Evolutionary conservation across 1,284 basidiomycete species (phyloP), one percentile per base, ranked within the genome.

Genomic region (Trametes sp.): DNA sequence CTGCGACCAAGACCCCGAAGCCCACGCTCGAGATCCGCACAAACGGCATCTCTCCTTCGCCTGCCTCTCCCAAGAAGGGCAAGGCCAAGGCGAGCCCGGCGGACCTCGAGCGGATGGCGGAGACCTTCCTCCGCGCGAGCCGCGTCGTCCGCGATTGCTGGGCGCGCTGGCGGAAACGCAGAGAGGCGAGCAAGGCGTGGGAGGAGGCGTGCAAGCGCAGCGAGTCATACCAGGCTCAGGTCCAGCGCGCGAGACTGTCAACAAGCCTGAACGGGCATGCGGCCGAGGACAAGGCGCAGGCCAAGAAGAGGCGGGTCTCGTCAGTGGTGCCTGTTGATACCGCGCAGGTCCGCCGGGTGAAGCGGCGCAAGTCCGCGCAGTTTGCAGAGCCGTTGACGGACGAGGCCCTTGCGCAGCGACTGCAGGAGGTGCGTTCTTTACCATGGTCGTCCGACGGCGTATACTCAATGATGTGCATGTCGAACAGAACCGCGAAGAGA

Each of bases 401-500:
- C 63, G 88, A 88, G 59, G 84, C 86, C 35, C 79, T 92, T 51
- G 87, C 83, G 8, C 80, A 73, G 72, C 80, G 88, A 51, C 82
- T 92, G 67, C 84, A 86, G 80, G 85, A 90, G 83, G 90, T 91
- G 71, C 72, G 58, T 48, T 59, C 50, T 57, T 1, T 16, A 26
- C 13, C 10, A 23, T 10, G 4, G 60, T 48, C 61, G 50, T 66
- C 62, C 62, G 67, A 57, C 26, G 7, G 1, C 24, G 6, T 41
- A 26, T 16, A 28, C 28, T 67, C 26, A 56, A 57, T 14, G 38
- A 16, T 28, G n/a, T n/a, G n/a, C n/a, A n/a, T 19, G 16, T 21
- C 57, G 61, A n/a, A 21, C 69, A 92, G 89, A 92, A 90, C 65
- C 83, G 87, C 58, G 82, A 85, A 73, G 87, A 89, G 66, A 83